phyloP scores from a whole-genome alignment of 2,329 filamentous ascomycete genomes.

The Aaosphaeria arxii region DNA sequence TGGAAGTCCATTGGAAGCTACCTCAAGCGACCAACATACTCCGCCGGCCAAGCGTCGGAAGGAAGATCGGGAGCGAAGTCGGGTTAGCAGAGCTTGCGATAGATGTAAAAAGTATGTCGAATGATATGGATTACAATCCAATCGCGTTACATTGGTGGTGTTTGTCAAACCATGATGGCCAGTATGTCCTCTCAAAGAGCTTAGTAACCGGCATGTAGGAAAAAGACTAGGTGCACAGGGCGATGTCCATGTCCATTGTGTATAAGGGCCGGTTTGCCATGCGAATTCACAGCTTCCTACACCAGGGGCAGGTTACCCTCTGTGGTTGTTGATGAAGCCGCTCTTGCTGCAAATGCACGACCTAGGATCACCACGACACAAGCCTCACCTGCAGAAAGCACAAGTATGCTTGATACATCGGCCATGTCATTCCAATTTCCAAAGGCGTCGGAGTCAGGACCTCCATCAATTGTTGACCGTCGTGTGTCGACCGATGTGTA shows the following conservation, averaged over 20 bases:
- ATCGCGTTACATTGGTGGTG: not conserved
- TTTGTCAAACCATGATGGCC: too few relatives aligned
- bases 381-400: not conserved
- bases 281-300: conserved; percentile 52
- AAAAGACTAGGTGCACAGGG: conserved; percentile 37
- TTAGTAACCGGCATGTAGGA: conserved; percentile 19
- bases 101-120: conserved; percentile 45
- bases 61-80: conserved; percentile 36
- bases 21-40: conserved; percentile 15
- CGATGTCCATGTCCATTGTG: conserved; percentile 35
- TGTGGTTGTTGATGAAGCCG: conserved; percentile 34
- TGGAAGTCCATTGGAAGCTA: conserved; percentile 10
- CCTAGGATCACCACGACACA: conserved; percentile 13
- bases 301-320: conserved; percentile 46
- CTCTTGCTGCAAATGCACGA: conserved; percentile 15
- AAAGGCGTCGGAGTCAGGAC: not conserved
- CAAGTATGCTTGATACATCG: conserved; percentile 8
- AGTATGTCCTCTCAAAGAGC: too few relatives aligned
- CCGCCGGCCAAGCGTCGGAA: conserved; percentile 30
- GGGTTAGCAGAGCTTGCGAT: conserved; percentile 49
- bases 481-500: conserved; percentile 9
- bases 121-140: not conserved
- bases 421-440: conserved; percentile 17
- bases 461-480: conserved; percentile 12
- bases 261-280: conserved; percentile 32